Evolutionary conservation across 73 alveolate genomes (phyloP), one percentile per base, ranked within the genome.

Genomic region (Paramecium sonneborni): DNA sequence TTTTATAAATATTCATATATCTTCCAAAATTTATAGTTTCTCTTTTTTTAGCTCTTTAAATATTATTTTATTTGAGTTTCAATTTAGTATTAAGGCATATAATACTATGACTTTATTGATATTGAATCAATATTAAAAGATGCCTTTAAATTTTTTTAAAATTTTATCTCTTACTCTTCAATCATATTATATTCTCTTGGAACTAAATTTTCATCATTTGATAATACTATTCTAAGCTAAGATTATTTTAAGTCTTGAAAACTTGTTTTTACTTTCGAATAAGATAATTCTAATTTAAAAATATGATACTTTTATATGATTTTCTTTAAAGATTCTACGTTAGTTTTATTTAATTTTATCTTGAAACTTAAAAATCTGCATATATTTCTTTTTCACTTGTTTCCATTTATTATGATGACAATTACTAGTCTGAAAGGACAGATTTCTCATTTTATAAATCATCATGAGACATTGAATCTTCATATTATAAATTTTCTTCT

Each of bases 1-100:
- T 62, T 62, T 6, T 26, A 2, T 30, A 62, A 30, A 10, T 62
- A 12, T 62, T 62, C 84, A 62, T 62, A 62, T 5, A 26, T 2
- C 10, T 32, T 62, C 84, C 84, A 62, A 62, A 62, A 62, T 62
- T 32, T 62, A 30, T 62, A 6, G 9, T 12, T 62, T 62, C 44
- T 30, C 46, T 62, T 62, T 62, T 30, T 62, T 62, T 30, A 32
- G 18, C 30, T 30, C 24, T 62, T 62, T 2, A 30, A 14, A 20
- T 20, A 30, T 32, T 23, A 62, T 62, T 62, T 62, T 3, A 62
- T 26, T 62, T 62, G 34, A 62, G 84, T 20, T 62, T 62, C 84
- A 62, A 62, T 62, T 62, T 26, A 62, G 24, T 62, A 62, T 30
- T 62, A 62, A 7, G 84, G 84, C 84, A 62, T 62, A 9, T 62